Evolutionary conservation across 179 eudicot species (phyloP).

Genomic region (Gypsophila paniculata): DNA sequence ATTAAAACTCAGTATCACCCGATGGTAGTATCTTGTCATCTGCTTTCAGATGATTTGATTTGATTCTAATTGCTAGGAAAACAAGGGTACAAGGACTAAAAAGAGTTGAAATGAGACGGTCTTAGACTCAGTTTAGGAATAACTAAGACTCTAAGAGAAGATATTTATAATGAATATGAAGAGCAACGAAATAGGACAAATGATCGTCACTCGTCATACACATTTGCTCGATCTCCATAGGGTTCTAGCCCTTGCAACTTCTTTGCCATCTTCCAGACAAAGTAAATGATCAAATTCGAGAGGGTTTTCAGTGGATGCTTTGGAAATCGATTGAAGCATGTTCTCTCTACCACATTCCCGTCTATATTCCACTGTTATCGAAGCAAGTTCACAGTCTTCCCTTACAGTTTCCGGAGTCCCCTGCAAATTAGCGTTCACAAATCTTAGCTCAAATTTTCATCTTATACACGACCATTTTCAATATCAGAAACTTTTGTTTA

Average conservation of each 20-base stretch:
- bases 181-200: constrained; percentile 3
- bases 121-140: not conserved
- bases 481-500: no score
- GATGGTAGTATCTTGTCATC: no score
- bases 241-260: constrained; percentile 39
- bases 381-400: constrained; percentile 25
- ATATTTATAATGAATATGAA: not conserved
- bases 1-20: no score
- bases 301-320: constrained; percentile 22
- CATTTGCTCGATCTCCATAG: constrained; percentile 25
- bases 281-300: constrained; percentile 33
- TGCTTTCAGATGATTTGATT: not conserved
- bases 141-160: not conserved
- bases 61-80: not conserved
- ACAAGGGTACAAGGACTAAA: not conserved
- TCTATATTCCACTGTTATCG: constrained; percentile 31
- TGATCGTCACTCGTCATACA: not conserved
- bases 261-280: constrained; percentile 32
- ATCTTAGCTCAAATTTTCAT: not conserved
- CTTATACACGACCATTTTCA: no score
- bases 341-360: constrained; percentile 39
- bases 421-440: constrained; percentile 14
- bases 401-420: constrained; percentile 33
- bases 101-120: not conserved
- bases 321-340: constrained; percentile 34